phyloP scores from a whole-genome alignment of 2,329 filamentous ascomycete genomes.

The Microascus cirrosus region DNA sequence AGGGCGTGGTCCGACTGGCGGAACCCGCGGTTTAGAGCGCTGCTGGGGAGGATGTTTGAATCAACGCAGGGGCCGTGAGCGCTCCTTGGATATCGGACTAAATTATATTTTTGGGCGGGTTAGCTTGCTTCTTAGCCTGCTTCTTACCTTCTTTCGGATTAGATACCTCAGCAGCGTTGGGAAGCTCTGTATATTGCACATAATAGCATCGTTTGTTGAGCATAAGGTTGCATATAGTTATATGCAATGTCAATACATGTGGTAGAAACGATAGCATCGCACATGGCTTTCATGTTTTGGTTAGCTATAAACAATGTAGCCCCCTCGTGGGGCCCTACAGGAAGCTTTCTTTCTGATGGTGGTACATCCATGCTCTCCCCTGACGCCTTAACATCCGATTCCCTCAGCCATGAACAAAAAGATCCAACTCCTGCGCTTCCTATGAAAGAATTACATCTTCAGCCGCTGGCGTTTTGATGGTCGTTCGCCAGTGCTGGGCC shows the following conservation, averaged over 20 bases:
- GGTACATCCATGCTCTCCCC: neutral
- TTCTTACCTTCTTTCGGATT: neutral
- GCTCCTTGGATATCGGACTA: neutral
- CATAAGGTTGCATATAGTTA: neutral
- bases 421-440: neutral
- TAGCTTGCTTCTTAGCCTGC: neutral
- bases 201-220: neutral
- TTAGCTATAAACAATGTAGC: neutral
- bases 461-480: neutral
- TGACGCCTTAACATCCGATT: neutral
- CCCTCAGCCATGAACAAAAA: neutral
- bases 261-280: neutral
- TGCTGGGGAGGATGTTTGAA: constrained; percentile 25
- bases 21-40: constrained; percentile 21
- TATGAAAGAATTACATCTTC: neutral
- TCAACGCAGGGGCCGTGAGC: constrained; percentile 22
- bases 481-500: neutral
- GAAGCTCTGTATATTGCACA: neutral
- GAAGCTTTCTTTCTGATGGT: neutral
- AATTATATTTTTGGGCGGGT: neutral
- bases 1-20: constrained; percentile 25
- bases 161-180: neutral
- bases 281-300: neutral
- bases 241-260: neutral
- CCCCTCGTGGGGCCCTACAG: neutral